Conservation (phyloP, 345 rosid species). For the Heritiera littoralis region DNA sequence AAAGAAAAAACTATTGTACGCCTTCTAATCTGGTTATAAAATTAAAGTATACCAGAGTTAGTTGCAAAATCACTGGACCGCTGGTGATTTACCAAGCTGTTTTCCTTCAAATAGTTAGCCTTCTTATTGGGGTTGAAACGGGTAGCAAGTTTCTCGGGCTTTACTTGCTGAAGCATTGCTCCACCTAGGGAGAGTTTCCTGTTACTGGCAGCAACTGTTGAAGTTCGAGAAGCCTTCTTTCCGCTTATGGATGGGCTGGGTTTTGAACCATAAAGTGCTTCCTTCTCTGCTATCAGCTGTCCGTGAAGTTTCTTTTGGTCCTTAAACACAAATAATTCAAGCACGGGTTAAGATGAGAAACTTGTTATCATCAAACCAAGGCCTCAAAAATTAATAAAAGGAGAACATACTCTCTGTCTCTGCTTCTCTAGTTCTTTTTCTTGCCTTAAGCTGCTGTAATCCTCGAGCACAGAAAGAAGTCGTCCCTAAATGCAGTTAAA, state of each 20-base stretch:
- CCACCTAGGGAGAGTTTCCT: conserved; percentile 68
- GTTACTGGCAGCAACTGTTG: conserved; percentile 37
- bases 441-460: conserved; percentile 48
- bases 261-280: conserved; percentile 61
- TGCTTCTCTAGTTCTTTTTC: conserved; percentile 63
- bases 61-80: conserved; percentile 28
- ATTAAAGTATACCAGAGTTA: conserved; percentile 31
- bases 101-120: conserved; percentile 32
- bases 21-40: background rate
- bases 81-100: conserved; percentile 25
- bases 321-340: conserved; percentile 34
- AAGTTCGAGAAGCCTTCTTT: conserved; percentile 48
- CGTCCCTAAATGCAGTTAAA: conserved; percentile 37
- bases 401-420: conserved; percentile 54
- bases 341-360: background rate
- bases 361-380: background rate
- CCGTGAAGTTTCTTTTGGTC: conserved; percentile 66
- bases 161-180: conserved; percentile 52
- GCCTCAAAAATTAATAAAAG: conserved; percentile 1
- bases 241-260: conserved; percentile 61
- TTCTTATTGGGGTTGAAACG: conserved; percentile 30
- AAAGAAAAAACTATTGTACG: background rate
- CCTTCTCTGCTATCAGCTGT: conserved; percentile 62
- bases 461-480: conserved; percentile 62
- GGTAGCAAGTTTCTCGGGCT: conserved; percentile 40